Conservation (phyloP, 441 rosid species). For the Croton setiger region DNA sequence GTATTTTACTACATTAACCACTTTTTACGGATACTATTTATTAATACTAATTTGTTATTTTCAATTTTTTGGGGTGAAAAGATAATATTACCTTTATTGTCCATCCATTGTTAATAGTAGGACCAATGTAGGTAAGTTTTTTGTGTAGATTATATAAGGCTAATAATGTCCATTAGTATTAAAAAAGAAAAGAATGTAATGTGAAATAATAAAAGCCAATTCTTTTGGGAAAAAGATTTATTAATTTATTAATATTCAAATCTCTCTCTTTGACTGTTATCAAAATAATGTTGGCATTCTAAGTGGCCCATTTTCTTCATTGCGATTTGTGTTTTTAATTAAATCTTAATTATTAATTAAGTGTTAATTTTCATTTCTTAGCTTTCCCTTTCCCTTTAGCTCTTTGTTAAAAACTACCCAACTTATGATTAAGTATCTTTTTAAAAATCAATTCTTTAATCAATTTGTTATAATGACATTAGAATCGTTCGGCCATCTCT, state of each 20-base stretch:
- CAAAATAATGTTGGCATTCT: conserved; percentile 24
- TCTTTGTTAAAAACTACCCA: conserved; percentile 39
- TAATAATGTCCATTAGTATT: conserved; percentile 11
- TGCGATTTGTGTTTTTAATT: conserved; percentile 11
- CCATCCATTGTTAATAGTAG: no score
- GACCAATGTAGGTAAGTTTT: background rate
- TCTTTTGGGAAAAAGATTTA: conserved; percentile 27
- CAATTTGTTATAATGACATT: conserved; percentile 31
- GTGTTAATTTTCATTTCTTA: conserved; percentile 33
- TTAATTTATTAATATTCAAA: conserved; percentile 21
- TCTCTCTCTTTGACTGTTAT: conserved; percentile 46
- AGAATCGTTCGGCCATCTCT: conserved; percentile 15
- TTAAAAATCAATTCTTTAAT: conserved; percentile 21
- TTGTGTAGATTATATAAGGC: background rate
- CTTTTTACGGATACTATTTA: no score
- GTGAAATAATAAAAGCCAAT: conserved; percentile 28
- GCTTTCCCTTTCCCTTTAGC: conserved; percentile 27
- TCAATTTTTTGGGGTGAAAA: no score
- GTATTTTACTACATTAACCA: no score
- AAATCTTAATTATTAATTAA: conserved; percentile 13
- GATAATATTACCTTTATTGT: no score
- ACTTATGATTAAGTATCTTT: conserved; percentile 40
- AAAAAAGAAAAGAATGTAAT: conserved; percentile 18
- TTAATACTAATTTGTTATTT: no score
- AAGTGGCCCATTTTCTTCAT: conserved; percentile 35